Evolutionary conservation across 225 moss, liverwort and hornwort genomes (phyloP), one percentile per base, ranked within the genome.

Genomic region (Pseudoscleropodium purum): DNA sequence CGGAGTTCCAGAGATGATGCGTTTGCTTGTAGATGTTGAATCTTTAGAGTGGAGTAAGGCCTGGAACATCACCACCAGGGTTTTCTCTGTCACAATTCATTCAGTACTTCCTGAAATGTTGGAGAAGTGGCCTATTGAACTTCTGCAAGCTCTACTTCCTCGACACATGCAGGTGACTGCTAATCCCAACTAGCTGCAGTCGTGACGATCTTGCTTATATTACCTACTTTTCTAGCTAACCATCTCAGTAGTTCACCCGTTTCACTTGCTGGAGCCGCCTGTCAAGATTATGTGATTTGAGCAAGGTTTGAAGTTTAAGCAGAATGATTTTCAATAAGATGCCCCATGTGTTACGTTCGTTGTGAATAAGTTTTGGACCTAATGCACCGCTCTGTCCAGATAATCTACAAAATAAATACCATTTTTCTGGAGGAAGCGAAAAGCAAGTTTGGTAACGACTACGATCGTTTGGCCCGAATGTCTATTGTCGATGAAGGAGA

Each of bases 401-500:
- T 98, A 87, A 96, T 98, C 76, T 94, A 92, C 92, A 95, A 97
- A 62, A 96, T 96, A 85, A 98, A 98, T 86, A 92, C 89, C 34
- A 91, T 93, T 90, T 96, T 98, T 88, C 93, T 96, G 89, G 98
- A 98, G 85, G 96, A 98, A 88, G 93, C 94, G 93, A 98, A 93
- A 91, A 93, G 84, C 60, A 96, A 93, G 87, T 95, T 95, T 91
- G 98, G 98, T 61, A 96, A 98, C 82, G 96, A 98, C 88, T 96
- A 96, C 91, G 97, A 95, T 90, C 95, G 96, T 78, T 91, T 98
- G 91, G 88, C 98, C 66, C 96, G 97, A 89, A 87, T 98, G 95
- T 98, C 96, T 33, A 98, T 98, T 88, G 95, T 98, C 82, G 98
- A 98, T 75, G 96, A 96, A 84, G 98, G 98, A 75, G 95, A 96